Percentiles rank a stretch among this genome's conserved stretches.
phyloP scores from a whole-genome alignment of 306 rosid genomes.

The Alnus glutinosa region DNA sequence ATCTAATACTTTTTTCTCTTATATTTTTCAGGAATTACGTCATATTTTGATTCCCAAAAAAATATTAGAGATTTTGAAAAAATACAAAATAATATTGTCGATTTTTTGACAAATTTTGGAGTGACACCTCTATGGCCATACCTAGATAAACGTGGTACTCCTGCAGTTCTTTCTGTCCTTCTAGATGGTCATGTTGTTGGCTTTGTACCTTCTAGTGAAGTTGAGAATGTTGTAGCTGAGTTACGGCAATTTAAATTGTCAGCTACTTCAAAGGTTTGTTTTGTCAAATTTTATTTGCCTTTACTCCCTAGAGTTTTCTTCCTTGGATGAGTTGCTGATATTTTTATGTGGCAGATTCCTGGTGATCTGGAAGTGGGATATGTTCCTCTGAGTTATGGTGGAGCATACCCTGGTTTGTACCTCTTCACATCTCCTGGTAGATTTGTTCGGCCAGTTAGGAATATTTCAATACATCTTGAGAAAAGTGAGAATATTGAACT shows the following conservation, averaged over 20 bases:
- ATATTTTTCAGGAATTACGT: conserved; percentile 68
- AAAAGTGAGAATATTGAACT: conserved; percentile 68
- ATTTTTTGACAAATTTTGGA: conserved; percentile 59
- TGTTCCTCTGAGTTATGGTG: conserved; percentile 84
- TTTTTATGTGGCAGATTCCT: conserved; percentile 65
- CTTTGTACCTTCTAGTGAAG: conserved; percentile 55
- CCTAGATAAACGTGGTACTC: conserved; percentile 70
- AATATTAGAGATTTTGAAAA: conserved; percentile 55
- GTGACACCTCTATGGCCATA: conserved; percentile 68
- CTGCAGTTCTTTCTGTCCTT: conserved; percentile 68
- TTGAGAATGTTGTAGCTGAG: conserved; percentile 85
- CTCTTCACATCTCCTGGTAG: conserved; percentile 76
- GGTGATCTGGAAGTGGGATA: conserved; percentile 90
- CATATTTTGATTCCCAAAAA: conserved; percentile 79
- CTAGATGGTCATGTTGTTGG: conserved; percentile 90
- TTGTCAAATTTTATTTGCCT: conserved; percentile 13
- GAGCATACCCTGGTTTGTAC: conserved; percentile 93
- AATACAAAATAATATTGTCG: conserved; percentile 49
- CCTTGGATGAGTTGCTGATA: conserved; percentile 27
- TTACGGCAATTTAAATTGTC: conserved; percentile 67
- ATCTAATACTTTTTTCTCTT: conserved; percentile 6
- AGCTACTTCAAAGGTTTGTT: conserved; percentile 61
- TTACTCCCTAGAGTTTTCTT: conserved; percentile 8
- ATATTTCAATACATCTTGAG: conserved; percentile 56
- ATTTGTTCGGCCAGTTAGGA: conserved; percentile 88